Conservation (phyloP, 1,139 yeast species). For the Zygoascus meyerae region DNA sequence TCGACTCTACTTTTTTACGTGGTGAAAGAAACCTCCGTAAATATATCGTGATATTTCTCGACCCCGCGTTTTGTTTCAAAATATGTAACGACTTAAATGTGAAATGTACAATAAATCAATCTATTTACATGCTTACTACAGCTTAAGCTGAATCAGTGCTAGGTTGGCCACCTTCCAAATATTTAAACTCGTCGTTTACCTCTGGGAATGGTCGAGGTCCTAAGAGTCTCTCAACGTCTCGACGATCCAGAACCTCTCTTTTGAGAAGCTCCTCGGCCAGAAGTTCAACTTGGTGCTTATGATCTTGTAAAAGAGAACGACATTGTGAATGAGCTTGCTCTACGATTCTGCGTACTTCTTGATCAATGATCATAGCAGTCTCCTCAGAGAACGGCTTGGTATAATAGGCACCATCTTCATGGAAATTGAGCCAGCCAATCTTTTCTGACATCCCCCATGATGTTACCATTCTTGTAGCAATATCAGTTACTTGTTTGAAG, state of each 20-base stretch:
- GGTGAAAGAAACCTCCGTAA: too few species aligned
- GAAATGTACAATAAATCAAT: not conserved
- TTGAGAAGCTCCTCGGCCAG: slow-evolving; percentile 81
- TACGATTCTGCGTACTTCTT: slow-evolving; percentile 77
- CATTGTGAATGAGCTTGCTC: slow-evolving; percentile 70
- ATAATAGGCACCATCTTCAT: slow-evolving; percentile 44
- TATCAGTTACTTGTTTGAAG: slow-evolving; percentile 86
- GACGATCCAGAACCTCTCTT: slow-evolving; percentile 84
- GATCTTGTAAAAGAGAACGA: slow-evolving; percentile 55
- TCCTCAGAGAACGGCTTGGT: slow-evolving; percentile 90
- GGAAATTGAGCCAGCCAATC: slow-evolving; percentile 79
- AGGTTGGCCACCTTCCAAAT: slow-evolving; percentile 31
- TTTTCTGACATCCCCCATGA: slow-evolving; percentile 84
- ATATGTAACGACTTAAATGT: too few species aligned
- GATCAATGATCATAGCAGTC: slow-evolving; percentile 73
- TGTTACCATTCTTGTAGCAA: slow-evolving; percentile 90
- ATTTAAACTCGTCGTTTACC: slow-evolving; percentile 88
- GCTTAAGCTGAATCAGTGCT: slow-evolving; percentile 5
- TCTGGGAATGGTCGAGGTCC: slow-evolving; percentile 88
- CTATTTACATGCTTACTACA: slow-evolving; percentile 1
- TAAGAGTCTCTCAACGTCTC: slow-evolving; percentile 78
- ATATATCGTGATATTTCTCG: too few species aligned
- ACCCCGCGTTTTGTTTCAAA: too few species aligned
- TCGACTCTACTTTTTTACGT: too few species aligned
- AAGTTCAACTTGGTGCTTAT: slow-evolving; percentile 63